Base-by-base conservation (phyloP, 23 red algal species). In the Chondrus crispus region DNA sequence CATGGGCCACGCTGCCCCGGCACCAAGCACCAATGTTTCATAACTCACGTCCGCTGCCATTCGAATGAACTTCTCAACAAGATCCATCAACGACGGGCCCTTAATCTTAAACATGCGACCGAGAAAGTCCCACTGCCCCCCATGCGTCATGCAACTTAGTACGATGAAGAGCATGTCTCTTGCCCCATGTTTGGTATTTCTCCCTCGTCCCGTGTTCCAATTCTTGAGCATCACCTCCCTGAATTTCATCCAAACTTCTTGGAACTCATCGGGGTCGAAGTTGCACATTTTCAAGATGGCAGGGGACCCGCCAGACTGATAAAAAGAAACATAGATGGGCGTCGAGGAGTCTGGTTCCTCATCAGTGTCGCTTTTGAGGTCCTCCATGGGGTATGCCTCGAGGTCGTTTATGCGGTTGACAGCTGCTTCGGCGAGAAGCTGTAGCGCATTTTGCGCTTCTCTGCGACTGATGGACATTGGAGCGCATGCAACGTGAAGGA, bases 331-430 rank as follows among this genome's bases (percentile, higher is more conserved):
- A 29, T 9, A 87, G 8, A 87, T 54, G 39, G 83, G 83, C 33
- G 33, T 71, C 3, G 26, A n/a, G 4, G 83, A 72, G 60, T 87
- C 83, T 2, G 46, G 69, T 74, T 87, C 83, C 38, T 87, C 83
- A 42, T 72, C 83, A 45, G 60, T 46, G 28, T 43, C 62, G 28
- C 3, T 11, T 32, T 10, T 4, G 6, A 46, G 24, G 12, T 46
- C 2, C 26, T 71, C 22, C 41, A 29, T 29, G 2, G n/a, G 5
- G 62, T 72, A 53, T 66, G 54, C 35, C n/a, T 22, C 4, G 10
- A 72, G 46, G 48, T 71, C 63, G 10, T 50, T 26, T 44, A 48
- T 37, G 10, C 51, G 77, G 4, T 82, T 47, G 51, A 60, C 41
- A 13, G 6, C 42, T 3, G 77, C 77, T 24, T 66, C 9, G 35